phyloP scores from a whole-genome alignment of 192 early-diverging fungal species.

The Umbelopsis ramanniana region DNA sequence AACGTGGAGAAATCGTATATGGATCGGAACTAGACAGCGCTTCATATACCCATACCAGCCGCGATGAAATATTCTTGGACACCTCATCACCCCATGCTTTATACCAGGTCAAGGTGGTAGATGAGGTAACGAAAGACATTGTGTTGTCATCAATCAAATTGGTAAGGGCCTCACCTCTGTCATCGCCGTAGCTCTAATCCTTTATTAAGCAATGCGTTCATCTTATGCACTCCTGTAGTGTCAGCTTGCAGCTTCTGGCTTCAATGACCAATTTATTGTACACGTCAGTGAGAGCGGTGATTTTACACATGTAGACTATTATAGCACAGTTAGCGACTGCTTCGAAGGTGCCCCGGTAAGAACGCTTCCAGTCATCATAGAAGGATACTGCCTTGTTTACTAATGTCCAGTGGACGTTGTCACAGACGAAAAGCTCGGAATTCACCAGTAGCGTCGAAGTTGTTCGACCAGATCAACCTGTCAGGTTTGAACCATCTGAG shows the following conservation, averaged over 20 bases:
- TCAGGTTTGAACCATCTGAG: slow-evolving; percentile 9
- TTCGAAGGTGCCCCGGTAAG: slow-evolving; percentile 23
- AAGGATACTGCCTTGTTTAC: background rate
- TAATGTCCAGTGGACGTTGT: background rate
- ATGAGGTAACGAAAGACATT: slow-evolving; percentile 25
- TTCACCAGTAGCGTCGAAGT: slow-evolving; percentile 27
- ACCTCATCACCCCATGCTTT: slow-evolving; percentile 11
- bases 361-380: background rate
- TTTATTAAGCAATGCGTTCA: background rate
- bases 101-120: slow-evolving; percentile 35
- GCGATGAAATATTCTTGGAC: slow-evolving; percentile 14
- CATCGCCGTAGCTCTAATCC: background rate
- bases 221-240: slow-evolving; percentile 20
- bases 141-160: slow-evolving; percentile 10
- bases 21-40: slow-evolving; percentile 2
- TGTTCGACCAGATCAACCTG: background rate
- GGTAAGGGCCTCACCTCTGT: background rate
- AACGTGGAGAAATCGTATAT: slow-evolving; percentile 35
- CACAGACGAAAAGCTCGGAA: slow-evolving; percentile 3
- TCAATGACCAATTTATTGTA: slow-evolving; percentile 29
- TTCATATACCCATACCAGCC: slow-evolving; percentile 25
- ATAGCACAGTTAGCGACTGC: slow-evolving; percentile 27
- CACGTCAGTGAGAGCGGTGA: slow-evolving; percentile 29
- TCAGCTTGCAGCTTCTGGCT: slow-evolving; percentile 31
- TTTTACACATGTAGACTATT: slow-evolving; percentile 37